phyloP scores from a whole-genome alignment of 2,329 filamentous ascomycete genomes.

The Pezicula rhizophila region DNA sequence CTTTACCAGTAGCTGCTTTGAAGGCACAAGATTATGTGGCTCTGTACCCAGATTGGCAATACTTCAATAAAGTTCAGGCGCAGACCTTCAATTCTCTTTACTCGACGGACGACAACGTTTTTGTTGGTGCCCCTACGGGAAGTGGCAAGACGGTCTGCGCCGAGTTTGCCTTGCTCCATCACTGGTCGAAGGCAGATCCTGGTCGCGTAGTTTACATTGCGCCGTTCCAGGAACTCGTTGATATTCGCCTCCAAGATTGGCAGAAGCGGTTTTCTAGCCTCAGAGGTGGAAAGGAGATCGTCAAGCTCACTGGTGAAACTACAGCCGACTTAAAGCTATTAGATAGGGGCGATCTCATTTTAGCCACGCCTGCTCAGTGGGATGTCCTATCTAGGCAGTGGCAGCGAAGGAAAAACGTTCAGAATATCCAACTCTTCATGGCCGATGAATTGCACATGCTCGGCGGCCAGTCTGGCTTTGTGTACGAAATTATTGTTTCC shows the following conservation, averaged over 20 bases:
- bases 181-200: constrained; percentile 69
- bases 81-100: constrained; percentile 95
- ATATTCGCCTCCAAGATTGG: constrained; percentile 80
- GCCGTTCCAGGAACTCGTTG: constrained; percentile 88
- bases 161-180: constrained; percentile 83
- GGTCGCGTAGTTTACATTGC: constrained; percentile 90
- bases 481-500: constrained; percentile 96
- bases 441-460: constrained; percentile 94
- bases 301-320: constrained; percentile 90
- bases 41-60: constrained; percentile 76
- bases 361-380: constrained; percentile 93
- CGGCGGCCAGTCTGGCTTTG: constrained; percentile 76
- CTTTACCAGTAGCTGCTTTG: constrained; percentile 79
- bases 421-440: constrained; percentile 84
- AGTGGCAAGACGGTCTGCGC: constrained; percentile 97
- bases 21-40: constrained; percentile 78
- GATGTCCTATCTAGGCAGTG: constrained; percentile 92
- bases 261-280: constrained; percentile 66
- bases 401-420: constrained; percentile 93
- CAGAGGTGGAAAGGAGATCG: constrained; percentile 78
- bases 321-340: constrained; percentile 85
- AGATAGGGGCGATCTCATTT: constrained; percentile 78
- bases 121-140: constrained; percentile 86
- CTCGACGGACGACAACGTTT: constrained; percentile 86
- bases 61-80: constrained; percentile 97